Evolutionary conservation across 139 green algal species (phyloP).

Genomic region (Picochlorum costavermella): DNA sequence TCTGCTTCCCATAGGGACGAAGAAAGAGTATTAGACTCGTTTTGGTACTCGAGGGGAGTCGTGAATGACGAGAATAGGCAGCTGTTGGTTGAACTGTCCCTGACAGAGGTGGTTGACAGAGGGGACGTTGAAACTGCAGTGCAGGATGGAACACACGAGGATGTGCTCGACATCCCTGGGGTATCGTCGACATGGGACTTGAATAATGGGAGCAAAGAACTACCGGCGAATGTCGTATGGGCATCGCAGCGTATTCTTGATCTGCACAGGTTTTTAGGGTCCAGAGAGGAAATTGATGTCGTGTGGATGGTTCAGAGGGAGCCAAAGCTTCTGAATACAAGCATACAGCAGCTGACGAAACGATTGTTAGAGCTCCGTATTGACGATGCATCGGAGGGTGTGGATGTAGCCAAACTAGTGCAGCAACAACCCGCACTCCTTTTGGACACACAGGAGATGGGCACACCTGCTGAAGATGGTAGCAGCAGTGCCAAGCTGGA

Average conservation of each 20-base stretch:
- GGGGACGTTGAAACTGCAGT: not conserved
- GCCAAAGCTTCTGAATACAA: conserved; percentile 42
- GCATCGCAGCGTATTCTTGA: conserved; percentile 41
- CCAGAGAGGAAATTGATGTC: conserved; percentile 28
- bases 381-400: conserved; percentile 7
- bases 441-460: conserved; percentile 17
- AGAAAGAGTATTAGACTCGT: conserved; percentile 3
- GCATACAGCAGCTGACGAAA: conserved; percentile 9
- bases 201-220: not conserved
- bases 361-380: not conserved
- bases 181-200: conserved; percentile 3
- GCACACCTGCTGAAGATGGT: conserved; percentile 8
- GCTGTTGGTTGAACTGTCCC: not conserved
- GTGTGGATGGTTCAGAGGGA: conserved; percentile 51
- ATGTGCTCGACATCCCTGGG: not conserved
- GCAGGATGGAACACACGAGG: too few relatives aligned
- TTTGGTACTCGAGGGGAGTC: conserved; percentile 8
- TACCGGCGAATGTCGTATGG: not conserved
- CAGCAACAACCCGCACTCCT: conserved; percentile 51
- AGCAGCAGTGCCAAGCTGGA: conserved; percentile 11
- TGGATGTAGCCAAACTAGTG: conserved; percentile 41
- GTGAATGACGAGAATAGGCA: not conserved
- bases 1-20: too few relatives aligned
- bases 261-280: conserved; percentile 53
- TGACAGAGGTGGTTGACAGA: not conserved